These are phyloP conservation scores for Amauroascus niger DNA, from an alignment of 2,329 filamentous ascomycete species.

Conservation along the genomic window DNA sequence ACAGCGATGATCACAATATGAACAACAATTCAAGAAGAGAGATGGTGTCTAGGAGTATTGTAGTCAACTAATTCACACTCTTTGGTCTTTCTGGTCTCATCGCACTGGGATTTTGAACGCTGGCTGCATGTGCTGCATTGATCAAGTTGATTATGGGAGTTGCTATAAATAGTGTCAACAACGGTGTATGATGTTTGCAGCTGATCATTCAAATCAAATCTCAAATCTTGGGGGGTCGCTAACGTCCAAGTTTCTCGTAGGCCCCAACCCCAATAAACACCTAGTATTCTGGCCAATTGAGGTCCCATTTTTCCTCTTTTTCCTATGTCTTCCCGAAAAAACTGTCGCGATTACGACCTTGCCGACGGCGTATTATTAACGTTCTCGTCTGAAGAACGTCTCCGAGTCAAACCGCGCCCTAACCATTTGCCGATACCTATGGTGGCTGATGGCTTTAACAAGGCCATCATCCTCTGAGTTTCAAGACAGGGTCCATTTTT, in stretches of 20 bases:
- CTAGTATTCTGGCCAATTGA: not conserved
- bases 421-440: not conserved
- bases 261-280: not conserved
- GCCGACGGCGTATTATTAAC: not conserved
- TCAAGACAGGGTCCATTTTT: not conserved
- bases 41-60: too few relatives aligned
- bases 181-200: not conserved
- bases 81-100: not conserved
- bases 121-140: not conserved
- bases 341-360: not conserved
- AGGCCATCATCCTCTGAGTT: not conserved
- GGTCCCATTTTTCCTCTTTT: not conserved
- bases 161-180: not conserved
- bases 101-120: not conserved
- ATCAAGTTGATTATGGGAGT: not conserved
- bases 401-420: not conserved
- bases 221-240: not conserved
- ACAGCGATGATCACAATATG: not conserved
- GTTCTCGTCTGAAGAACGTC: not conserved
- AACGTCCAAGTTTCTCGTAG: not conserved
- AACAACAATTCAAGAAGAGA: too few relatives aligned
- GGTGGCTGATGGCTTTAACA: slow-evolving; percentile 1
- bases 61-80: not conserved
- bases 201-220: not conserved
- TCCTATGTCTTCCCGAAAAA: not conserved